Evolutionary conservation across 1,284 basidiomycete genomes (phyloP), one percentile per base, ranked within the genome.

Genomic region (Pseudozyma sp.): DNA sequence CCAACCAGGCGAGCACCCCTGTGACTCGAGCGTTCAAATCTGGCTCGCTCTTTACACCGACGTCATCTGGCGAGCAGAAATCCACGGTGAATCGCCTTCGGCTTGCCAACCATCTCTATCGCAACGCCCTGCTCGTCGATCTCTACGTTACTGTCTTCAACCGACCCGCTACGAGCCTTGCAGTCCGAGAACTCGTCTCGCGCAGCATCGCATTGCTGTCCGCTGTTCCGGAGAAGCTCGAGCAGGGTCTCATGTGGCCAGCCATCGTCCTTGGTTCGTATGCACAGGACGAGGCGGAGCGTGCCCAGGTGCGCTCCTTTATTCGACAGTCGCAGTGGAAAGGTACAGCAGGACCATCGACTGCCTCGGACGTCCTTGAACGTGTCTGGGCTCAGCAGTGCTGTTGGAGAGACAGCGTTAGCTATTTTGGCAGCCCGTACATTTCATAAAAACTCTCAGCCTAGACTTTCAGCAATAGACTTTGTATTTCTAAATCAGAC

Each of bases 111-210:
- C 70, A 68, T 7, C 61, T 73, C 17, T 73, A 59, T 47, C 70
- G 70, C 61, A 73, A 68, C 34, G 65, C 70, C 5, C 44, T 73
- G 39, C 48, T 73, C 19, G 61, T 68, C 30, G 70, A 73, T 17
- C 42, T 73, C 31, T 73, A 73, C 50, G 55, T 73, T 33, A 60
- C 52, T 13, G 65, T 73, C 33, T 73, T 73, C 58, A 65, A 73
- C 47, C 60, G 65, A 19, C 34, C 60, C 0, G 31, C 70, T 7
- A 49, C 56, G 30, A 68, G 60, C n/a, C 54, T 52, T 2, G 57
- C 49, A 3, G 50, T 73, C 19, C 70, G 65, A 24, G 57, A 64
- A 10, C 50, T 73, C 5, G 61, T 73, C 2, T 56, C 65, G 6
- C 60, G 65, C 49, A 64, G 60, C 65, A 60, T 64, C 14, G 46